These are phyloP conservation scores for Cunninghamia lanceolata DNA, from an alignment of 75 land plant genomes.

Conservation along the genomic window DNA sequence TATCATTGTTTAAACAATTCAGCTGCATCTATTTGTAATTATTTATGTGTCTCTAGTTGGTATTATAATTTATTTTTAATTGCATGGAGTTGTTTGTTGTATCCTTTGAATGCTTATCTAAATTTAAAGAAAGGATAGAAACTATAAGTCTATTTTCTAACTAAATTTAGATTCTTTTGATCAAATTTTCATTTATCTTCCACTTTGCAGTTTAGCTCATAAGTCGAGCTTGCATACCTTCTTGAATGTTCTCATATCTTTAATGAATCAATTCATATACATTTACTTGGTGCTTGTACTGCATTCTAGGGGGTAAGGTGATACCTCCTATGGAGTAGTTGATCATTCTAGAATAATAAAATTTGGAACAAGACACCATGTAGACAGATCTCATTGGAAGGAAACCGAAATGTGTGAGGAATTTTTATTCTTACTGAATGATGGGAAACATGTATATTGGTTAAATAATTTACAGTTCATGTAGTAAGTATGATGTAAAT, in stretches of 20 bases:
- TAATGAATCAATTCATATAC: not conserved
- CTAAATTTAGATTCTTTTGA: not conserved
- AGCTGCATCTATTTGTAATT: not conserved
- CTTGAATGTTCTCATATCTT: not conserved
- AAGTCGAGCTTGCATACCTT: not conserved
- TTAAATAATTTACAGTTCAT: not conserved
- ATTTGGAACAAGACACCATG: too few species aligned
- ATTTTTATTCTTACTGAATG: not conserved
- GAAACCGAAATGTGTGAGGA: not conserved
- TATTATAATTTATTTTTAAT: not conserved
- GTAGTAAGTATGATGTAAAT: not conserved
- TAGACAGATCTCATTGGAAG: not conserved
- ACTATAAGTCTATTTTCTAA: not conserved
- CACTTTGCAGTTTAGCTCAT: not conserved
- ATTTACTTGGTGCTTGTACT: not conserved
- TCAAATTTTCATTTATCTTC: not conserved
- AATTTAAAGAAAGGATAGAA: not conserved
- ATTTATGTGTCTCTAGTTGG: not conserved
- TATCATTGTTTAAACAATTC: too few species aligned
- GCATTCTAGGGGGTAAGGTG: not conserved
- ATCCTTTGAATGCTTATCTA: not conserved
- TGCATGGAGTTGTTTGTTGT: not conserved
- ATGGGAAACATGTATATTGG: not conserved
- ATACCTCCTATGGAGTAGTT: too few species aligned
- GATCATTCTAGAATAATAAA: too few species aligned